Base-by-base conservation (phyloP, 106 monocot genomes). In the Acanthochlamys bracteata region DNA sequence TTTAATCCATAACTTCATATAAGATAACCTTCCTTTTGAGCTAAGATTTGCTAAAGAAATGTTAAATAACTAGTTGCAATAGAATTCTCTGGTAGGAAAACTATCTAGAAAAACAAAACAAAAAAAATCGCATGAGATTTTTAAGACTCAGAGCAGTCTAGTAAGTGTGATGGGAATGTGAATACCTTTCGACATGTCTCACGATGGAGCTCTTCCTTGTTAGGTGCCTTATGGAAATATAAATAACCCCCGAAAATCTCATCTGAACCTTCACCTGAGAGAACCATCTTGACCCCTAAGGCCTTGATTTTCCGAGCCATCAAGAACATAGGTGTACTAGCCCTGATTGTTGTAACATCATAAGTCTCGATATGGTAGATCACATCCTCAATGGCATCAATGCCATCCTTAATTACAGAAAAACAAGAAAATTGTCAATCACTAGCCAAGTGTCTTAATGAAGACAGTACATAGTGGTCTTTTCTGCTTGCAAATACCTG, bases 291-390 rank as follows among this genome's bases (percentile, higher is more conserved):
- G 20, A 78, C 73, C 53, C 78, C 73, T 53, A 78, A 40, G n/a
- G 78, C 72, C 49, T 78, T 78, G 27, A 78, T 78, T 59, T 78
- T 78, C n/a, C 78, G 56, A 20, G 78, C 72, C 78, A 78, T 78
- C 68, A 78, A 59, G 42, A 78, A 78, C 78, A 78, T 78, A 57
- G 78, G 78, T 24, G 78, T 78, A 59, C 78, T 73, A 13, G 78
- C 78, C 57, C 78, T 63, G 39, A 78, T 60, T 24, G 78, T 73
- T 9, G 78, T 78, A 11, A 78, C 78, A 59, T 78, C 78, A 73
- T 73, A 78, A 57, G 78, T 78, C 67, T 78, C 73, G 41, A 73
- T 73, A 42, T 78, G 78, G 64, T 79, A 72, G 43, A 79, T 74
- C 7, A 79, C 79, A 54, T 78, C 79, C 33, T 79, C 74, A 33